Conservation (phyloP, 140 eudicot genomes). For the Erigeron philadelphicus region DNA sequence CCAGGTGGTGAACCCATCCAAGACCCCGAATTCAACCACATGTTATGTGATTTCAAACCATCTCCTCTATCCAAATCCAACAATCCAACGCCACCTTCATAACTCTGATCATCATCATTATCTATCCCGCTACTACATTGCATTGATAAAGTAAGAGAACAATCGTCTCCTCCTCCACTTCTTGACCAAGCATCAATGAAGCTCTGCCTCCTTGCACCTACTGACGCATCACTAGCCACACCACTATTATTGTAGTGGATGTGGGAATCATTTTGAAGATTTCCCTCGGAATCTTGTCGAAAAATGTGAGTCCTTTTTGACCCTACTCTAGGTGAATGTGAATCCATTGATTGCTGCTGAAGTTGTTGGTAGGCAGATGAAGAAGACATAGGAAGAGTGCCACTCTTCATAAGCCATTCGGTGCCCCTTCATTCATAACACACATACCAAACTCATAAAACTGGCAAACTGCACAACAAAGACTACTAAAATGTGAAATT, state of each 20-base stretch:
- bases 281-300: constrained; percentile 25
- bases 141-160: constrained; percentile 55
- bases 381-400: constrained; percentile 28
- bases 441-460: constrained; percentile 8
- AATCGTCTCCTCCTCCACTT: constrained; percentile 33
- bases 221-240: constrained; percentile 19
- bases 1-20: constrained; percentile 55
- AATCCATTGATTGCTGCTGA: constrained; percentile 35
- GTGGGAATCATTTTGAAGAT: constrained; percentile 18
- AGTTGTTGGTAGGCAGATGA: constrained; percentile 33
- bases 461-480: constrained; percentile 2
- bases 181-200: constrained; percentile 41
- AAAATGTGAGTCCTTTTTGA: constrained; percentile 32
- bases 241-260: constrained; percentile 14
- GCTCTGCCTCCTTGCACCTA: constrained; percentile 23
- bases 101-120: constrained; percentile 17
- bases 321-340: constrained; percentile 31
- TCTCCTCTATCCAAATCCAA: neutral
- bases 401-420: constrained; percentile 47
- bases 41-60: constrained; percentile 25
- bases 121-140: constrained; percentile 41
- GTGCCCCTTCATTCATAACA: constrained; percentile 23
- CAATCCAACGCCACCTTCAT: constrained; percentile 3
- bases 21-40: constrained; percentile 40
- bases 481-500: neutral